Base-by-base conservation (phyloP, 2,329 filamentous ascomycete genomes). In the Colletotrichum camelliae region DNA sequence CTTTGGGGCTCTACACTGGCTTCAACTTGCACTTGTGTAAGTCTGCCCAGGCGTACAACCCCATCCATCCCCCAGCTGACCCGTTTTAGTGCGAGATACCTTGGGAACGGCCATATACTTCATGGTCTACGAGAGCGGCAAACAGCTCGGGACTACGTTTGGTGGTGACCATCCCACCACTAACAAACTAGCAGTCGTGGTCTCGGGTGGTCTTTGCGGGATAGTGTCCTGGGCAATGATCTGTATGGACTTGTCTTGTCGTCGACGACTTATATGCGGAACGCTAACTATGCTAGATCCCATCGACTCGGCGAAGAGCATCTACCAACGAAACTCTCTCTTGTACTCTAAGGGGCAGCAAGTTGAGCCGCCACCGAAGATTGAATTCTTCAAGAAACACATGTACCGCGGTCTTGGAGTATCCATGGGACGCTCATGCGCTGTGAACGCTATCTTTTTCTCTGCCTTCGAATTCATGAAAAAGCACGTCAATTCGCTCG, bases 371-470 rank as follows among this genome's bases (percentile, higher is more conserved):
- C 89, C 90, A 27, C 94, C 94, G 12, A 94, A 93, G 83, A 95
- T 97, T 75, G 89, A 94, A 75, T 96, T 95, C 84, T 94, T 95
- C 85, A 92, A 94, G 80, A 89, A 89, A 70, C 91, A 93, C 77
- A 96, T 96, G 92, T 97, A 97, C 85, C 92, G 94, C 79, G 95
- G 95, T 35, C 89, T 97, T 4, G 94, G 93, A 27, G 95, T 97
- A 31, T 96, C 94, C 48, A 96, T 97, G 92, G 90, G 92, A 78
- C 92, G 95, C 72, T 96, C 94, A 15, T 96, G 94, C 80, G 89
- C 95, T 68, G 93, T 97, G 79, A 97, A 97, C 83, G 94, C 95
- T 79, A 94, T 97, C 80, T 97, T 97, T 89, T 97, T 97, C 86
- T 96, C 94, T 58, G 94, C 93, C 52, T 97, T 97, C 82, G 95